Percentiles rank a stretch among this genome's conserved stretches.
Conservation (phyloP, 495 filamentous ascomycete genomes). For the Penicillium steckii region DNA sequence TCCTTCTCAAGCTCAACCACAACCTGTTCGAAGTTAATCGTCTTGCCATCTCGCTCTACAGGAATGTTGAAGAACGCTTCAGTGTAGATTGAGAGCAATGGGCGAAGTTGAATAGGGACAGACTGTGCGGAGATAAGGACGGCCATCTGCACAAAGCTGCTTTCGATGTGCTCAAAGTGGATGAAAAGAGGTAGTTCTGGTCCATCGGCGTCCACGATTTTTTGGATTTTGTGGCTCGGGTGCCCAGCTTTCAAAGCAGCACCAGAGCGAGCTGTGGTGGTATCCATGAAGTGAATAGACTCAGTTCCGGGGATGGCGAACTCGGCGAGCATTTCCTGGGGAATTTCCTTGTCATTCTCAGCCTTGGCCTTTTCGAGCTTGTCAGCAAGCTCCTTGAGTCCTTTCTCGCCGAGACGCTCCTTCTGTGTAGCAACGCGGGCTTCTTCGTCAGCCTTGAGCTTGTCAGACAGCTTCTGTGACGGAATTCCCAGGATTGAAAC, state of each 20-base stretch:
- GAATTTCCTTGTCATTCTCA: constrained; percentile 79
- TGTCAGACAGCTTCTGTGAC: constrained; percentile 66
- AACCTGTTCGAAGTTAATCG: constrained; percentile 85
- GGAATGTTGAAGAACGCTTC: constrained; percentile 95
- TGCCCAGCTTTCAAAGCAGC: constrained; percentile 67
- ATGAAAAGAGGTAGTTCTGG: constrained; percentile 74
- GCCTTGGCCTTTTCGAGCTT: constrained; percentile 77
- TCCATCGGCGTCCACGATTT: constrained; percentile 68
- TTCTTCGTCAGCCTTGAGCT: constrained; percentile 70
- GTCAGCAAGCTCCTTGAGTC: constrained; percentile 67
- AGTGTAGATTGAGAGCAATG: constrained; percentile 77
- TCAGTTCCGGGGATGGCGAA: constrained; percentile 81
- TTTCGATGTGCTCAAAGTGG: constrained; percentile 93
- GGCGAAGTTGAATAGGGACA: constrained; percentile 71
- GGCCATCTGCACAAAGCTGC: constrained; percentile 82
- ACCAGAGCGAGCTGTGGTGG: constrained; percentile 81
- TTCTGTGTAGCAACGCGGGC: constrained; percentile 55
- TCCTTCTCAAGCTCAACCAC: constrained; percentile 87
- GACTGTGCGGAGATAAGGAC: constrained; percentile 74
- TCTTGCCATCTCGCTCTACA: constrained; percentile 72
- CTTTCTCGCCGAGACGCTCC: constrained; percentile 59
- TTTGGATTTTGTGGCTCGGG: constrained; percentile 69
- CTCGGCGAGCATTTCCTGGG: constrained; percentile 68
- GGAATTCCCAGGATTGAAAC: constrained; percentile 86
- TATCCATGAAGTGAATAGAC: constrained; percentile 91